Conservation (phyloP, 148 eudicot genomes). For the Diospyros kaki region DNA sequence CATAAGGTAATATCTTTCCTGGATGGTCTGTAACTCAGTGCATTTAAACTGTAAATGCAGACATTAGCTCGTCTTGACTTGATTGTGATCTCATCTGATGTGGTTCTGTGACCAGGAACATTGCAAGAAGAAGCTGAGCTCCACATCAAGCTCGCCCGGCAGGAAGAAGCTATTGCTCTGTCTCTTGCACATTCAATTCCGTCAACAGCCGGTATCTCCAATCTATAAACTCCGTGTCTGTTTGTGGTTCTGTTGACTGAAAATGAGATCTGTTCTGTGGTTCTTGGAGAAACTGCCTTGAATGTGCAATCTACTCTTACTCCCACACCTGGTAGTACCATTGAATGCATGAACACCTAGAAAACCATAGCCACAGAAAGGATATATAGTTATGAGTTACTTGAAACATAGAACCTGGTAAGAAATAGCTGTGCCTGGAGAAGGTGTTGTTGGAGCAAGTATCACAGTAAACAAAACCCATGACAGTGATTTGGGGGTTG, state of each 20-base stretch:
- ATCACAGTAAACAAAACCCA: slow-evolving; percentile 91
- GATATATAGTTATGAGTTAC: not conserved
- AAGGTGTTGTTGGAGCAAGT: slow-evolving; percentile 80
- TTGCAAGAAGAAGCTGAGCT: slow-evolving; percentile 58
- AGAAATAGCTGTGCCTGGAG: slow-evolving; percentile 81
- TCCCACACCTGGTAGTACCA: slow-evolving; percentile 46
- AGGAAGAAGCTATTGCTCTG: slow-evolving; percentile 41
- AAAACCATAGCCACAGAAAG: not conserved
- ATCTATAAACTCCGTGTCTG: slow-evolving; percentile 58
- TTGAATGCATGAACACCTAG: not conserved
- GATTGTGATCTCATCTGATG: slow-evolving; percentile 61
- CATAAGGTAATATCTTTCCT: slow-evolving; percentile 50
- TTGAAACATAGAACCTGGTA: slow-evolving; percentile 44
- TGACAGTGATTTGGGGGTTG: slow-evolving; percentile 65
- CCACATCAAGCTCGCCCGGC: slow-evolving; percentile 60
- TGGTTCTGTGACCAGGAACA: slow-evolving; percentile 58
- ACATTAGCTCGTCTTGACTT: slow-evolving; percentile 60
- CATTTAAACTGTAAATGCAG: slow-evolving; percentile 74
- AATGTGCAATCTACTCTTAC: slow-evolving; percentile 85
- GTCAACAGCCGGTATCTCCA: slow-evolving; percentile 76
- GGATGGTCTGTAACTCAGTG: slow-evolving; percentile 68
- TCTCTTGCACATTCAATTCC: slow-evolving; percentile 81
- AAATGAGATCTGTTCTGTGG: slow-evolving; percentile 74
- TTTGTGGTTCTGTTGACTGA: slow-evolving; percentile 86
- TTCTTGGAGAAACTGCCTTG: slow-evolving; percentile 58